These are phyloP conservation scores for Mycena polygramma DNA, from an alignment of 768 basidiomycete genomes.

Conservation along the genomic window DNA sequence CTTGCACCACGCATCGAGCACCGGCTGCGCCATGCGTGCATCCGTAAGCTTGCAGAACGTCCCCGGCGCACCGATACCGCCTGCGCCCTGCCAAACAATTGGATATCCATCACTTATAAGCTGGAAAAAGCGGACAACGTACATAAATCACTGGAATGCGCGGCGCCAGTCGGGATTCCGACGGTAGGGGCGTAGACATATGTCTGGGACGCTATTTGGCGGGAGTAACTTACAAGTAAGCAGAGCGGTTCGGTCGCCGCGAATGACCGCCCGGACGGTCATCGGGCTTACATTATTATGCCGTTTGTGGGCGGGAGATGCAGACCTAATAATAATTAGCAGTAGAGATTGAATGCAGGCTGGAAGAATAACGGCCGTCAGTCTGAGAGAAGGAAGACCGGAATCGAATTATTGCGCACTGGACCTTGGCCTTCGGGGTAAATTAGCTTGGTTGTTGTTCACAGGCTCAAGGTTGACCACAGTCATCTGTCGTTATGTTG, in stretches of 20 bases:
- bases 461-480: too few species aligned
- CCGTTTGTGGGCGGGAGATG: neutral
- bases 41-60: conserved; percentile 56
- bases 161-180: conserved; percentile 29
- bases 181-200: too few species aligned
- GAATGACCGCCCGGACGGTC: neutral
- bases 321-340: too few species aligned
- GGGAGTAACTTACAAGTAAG: neutral
- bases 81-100: conserved; percentile 53
- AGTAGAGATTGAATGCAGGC: too few species aligned
- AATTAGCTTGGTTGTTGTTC: too few species aligned
- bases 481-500: too few species aligned
- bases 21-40: conserved; percentile 51
- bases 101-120: neutral
- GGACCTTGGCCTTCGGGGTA: too few species aligned
- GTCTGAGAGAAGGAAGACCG: too few species aligned
- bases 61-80: conserved; percentile 57
- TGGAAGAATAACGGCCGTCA: too few species aligned
- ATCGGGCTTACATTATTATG: neutral
- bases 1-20: conserved; percentile 57
- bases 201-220: too few species aligned
- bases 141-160: conserved; percentile 55
- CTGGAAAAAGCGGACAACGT: neutral
- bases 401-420: too few species aligned
- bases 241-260: neutral